These are phyloP conservation scores for Picea sitchensis DNA, from an alignment of 75 land plant species.

Conservation along the genomic window DNA sequence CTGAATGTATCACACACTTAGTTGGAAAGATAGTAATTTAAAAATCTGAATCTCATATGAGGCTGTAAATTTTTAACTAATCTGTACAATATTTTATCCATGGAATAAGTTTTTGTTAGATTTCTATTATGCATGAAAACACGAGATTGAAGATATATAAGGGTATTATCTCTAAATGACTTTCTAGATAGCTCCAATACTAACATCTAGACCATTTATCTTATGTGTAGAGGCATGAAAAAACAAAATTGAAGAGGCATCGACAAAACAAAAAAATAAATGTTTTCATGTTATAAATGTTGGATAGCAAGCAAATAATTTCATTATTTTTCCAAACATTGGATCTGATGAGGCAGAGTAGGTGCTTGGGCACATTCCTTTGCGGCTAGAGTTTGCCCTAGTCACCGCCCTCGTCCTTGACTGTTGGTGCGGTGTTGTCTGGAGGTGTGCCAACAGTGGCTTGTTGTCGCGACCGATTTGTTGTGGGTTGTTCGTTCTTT, in stretches of 20 bases:
- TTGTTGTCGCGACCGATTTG: too few relatives aligned
- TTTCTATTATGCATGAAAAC: neutral
- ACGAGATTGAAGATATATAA: neutral
- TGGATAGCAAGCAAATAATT: neutral
- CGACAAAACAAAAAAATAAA: neutral
- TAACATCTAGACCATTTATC: neutral
- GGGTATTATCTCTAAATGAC: neutral
- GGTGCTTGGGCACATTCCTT: too few relatives aligned
- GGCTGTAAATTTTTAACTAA: constrained; percentile 1
- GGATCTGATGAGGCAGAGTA: too few relatives aligned
- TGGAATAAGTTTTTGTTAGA: neutral
- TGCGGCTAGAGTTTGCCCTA: too few relatives aligned
- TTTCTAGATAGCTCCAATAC: neutral
- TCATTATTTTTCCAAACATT: too few relatives aligned
- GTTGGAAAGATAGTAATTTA: neutral
- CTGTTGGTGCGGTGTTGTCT: too few relatives aligned
- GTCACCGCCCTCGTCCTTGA: too few relatives aligned
- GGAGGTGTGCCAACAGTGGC: too few relatives aligned
- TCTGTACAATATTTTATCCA: neutral
- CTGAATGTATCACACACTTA: too few relatives aligned
- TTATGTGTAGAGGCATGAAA: neutral
- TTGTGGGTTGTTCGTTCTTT: too few relatives aligned
- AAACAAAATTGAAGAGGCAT: too few relatives aligned
- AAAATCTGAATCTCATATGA: neutral
- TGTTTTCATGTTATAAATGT: neutral